phyloP scores from a whole-genome alignment of 2,329 filamentous ascomycete species.

The Claviceps citrina region DNA sequence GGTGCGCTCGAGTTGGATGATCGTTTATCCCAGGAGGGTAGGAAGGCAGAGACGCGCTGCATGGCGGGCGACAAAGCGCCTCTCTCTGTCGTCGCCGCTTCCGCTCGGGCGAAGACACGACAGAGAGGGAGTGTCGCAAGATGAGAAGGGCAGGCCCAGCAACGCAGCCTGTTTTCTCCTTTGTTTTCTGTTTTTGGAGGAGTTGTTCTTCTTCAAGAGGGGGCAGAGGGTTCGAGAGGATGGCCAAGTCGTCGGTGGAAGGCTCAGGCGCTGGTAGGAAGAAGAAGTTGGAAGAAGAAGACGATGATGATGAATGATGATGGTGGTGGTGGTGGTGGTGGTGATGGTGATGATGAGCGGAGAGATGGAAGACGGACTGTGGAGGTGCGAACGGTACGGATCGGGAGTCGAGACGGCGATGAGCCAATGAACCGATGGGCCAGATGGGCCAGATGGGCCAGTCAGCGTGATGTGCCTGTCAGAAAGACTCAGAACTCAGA shows the following conservation, averaged over 20 bases:
- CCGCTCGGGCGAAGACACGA: constrained; percentile 18
- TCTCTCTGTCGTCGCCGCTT: constrained; percentile 21
- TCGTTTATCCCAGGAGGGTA: constrained; percentile 31
- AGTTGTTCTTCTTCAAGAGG: not conserved
- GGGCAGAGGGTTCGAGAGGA: no score
- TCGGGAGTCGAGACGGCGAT: not conserved
- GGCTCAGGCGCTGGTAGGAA: not conserved
- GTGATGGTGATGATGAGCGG: not conserved
- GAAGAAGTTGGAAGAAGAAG: not conserved
- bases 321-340: no score
- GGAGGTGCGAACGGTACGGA: not conserved
- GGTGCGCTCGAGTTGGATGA: constrained; percentile 17
- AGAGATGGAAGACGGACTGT: not conserved
- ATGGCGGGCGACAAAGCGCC: constrained; percentile 20
- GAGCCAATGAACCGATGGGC: no score
- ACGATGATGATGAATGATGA: not conserved
- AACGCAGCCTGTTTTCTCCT: constrained; percentile 5
- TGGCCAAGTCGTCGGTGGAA: no score
- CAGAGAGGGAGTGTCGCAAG: constrained; percentile 15
- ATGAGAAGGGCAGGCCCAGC: constrained; percentile 9
- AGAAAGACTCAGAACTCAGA: no score
- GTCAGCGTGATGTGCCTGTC: no score
- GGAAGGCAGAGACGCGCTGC: constrained; percentile 29
- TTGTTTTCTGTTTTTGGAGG: no score
- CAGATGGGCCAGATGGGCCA: not conserved